These are phyloP conservation scores for Plasmopara viticola DNA, from an alignment of 352 stramenopile genomes.

Conservation along the genomic window DNA sequence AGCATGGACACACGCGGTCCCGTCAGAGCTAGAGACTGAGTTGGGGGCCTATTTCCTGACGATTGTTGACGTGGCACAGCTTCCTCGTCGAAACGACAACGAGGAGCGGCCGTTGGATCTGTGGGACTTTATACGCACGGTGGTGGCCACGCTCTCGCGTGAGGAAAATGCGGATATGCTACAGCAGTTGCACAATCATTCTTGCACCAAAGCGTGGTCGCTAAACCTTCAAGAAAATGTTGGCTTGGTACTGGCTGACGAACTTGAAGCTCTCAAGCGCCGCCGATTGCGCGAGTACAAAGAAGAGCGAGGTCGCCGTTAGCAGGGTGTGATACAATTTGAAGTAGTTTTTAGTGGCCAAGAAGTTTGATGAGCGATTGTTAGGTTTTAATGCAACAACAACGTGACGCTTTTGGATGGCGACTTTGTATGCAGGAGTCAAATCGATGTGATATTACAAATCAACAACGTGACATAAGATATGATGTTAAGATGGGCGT, in stretches of 20 bases:
- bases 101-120: slow-evolving; percentile 31
- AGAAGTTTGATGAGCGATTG: too few relatives aligned
- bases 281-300: slow-evolving; percentile 27
- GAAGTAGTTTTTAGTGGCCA: background rate
- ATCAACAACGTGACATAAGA: too few relatives aligned
- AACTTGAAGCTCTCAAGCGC: slow-evolving; percentile 27
- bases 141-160: slow-evolving; percentile 23
- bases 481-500: too few relatives aligned
- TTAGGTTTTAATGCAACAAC: too few relatives aligned
- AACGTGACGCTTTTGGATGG: too few relatives aligned
- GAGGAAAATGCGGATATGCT: slow-evolving; percentile 44
- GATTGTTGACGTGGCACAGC: slow-evolving; percentile 32
- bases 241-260: slow-evolving; percentile 21
- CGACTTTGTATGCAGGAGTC: too few relatives aligned
- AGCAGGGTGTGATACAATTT: slow-evolving; percentile 4
- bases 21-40: slow-evolving; percentile 33
- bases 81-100: slow-evolving; percentile 22
- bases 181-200: slow-evolving; percentile 44
- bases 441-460: too few relatives aligned
- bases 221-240: slow-evolving; percentile 48
- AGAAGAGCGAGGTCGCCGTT: slow-evolving; percentile 23
- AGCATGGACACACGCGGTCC: slow-evolving; percentile 11
- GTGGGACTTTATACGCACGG: slow-evolving; percentile 42
- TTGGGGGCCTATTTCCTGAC: slow-evolving; percentile 61
- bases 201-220: slow-evolving; percentile 44